These are phyloP conservation scores for Azolla pinnata DNA, from an alignment of 75 land plant species.

Conservation along the genomic window DNA sequence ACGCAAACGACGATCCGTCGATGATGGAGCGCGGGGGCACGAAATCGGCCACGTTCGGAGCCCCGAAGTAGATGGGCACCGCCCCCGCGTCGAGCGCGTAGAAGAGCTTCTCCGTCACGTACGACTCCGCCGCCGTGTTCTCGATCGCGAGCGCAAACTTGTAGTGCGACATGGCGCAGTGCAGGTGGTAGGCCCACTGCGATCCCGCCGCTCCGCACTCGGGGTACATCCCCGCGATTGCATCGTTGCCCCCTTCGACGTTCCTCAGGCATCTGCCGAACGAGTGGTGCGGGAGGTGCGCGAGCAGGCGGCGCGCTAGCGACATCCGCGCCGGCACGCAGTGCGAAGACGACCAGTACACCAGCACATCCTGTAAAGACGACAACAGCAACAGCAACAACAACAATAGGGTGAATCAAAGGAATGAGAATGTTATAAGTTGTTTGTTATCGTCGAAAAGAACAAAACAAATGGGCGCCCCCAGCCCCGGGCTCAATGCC, in stretches of 20 bases:
- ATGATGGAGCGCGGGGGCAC: conserved; percentile 91
- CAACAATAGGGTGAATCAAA: too few species aligned
- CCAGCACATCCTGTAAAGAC: conserved; percentile 57
- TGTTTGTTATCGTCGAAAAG: too few species aligned
- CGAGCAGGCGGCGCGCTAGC: conserved; percentile 49
- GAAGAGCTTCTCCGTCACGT: conserved; percentile 91
- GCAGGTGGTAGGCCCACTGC: conserved; percentile 83
- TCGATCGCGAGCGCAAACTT: conserved; percentile 97
- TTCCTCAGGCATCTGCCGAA: conserved; percentile 95
- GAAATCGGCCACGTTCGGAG: conserved; percentile 86
- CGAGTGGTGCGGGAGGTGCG: conserved; percentile 68
- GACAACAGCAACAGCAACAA: too few species aligned
- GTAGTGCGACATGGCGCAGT: conserved; percentile 98
- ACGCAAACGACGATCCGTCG: conserved; percentile 55
- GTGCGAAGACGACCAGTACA: conserved; percentile 96
- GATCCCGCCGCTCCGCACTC: conserved; percentile 39
- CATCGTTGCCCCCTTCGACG: conserved; percentile 61
- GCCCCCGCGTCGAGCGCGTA: conserved; percentile 87
- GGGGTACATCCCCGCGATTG: conserved; percentile 57
- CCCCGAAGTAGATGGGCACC: conserved; percentile 94
- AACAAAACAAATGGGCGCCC: too few species aligned
- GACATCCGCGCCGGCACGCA: conserved; percentile 55
- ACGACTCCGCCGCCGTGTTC: conserved; percentile 87
- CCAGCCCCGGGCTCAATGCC: too few species aligned
- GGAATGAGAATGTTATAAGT: too few species aligned